These are phyloP conservation scores for Lodderomyces margitis DNA, from an alignment of 1,139 yeast genomes.

Conservation along the genomic window DNA sequence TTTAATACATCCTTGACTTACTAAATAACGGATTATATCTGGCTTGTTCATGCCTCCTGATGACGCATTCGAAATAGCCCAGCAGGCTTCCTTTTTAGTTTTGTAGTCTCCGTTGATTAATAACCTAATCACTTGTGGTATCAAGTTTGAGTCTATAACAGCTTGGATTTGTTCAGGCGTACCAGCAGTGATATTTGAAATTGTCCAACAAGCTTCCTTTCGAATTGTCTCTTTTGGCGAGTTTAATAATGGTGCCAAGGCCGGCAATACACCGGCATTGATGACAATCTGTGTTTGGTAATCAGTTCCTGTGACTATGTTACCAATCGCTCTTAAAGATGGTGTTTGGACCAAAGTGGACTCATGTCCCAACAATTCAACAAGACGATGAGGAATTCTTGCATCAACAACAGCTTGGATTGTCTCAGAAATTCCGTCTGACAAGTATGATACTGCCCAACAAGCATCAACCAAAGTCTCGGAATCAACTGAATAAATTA, in stretches of 20 bases:
- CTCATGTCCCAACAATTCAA: slow-evolving; percentile 81
- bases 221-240: slow-evolving; percentile 90
- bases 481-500: slow-evolving; percentile 85
- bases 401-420: slow-evolving; percentile 97
- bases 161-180: slow-evolving; percentile 94
- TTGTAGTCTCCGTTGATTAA: slow-evolving; percentile 85
- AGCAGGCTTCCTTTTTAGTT: slow-evolving; percentile 97
- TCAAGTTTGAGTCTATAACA: slow-evolving; percentile 88
- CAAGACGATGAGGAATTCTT: slow-evolving; percentile 90
- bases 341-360: slow-evolving; percentile 93
- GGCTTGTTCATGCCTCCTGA: slow-evolving; percentile 93
- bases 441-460: slow-evolving; percentile 95
- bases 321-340: slow-evolving; percentile 95
- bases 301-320: slow-evolving; percentile 96
- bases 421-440: slow-evolving; percentile 90
- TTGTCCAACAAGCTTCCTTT: slow-evolving; percentile 98
- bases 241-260: slow-evolving; percentile 73
- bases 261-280: slow-evolving; percentile 88
- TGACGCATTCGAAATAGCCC: slow-evolving; percentile 98
- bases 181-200: slow-evolving; percentile 97
- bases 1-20: slow-evolving; percentile 93
- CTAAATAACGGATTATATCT: slow-evolving; percentile 89
- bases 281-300: slow-evolving; percentile 92
- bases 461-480: slow-evolving; percentile 97
- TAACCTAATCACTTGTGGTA: slow-evolving; percentile 88